Evolutionary conservation across 2,329 filamentous ascomycete species (phyloP).

Genomic region (Exophiala bonariae): DNA sequence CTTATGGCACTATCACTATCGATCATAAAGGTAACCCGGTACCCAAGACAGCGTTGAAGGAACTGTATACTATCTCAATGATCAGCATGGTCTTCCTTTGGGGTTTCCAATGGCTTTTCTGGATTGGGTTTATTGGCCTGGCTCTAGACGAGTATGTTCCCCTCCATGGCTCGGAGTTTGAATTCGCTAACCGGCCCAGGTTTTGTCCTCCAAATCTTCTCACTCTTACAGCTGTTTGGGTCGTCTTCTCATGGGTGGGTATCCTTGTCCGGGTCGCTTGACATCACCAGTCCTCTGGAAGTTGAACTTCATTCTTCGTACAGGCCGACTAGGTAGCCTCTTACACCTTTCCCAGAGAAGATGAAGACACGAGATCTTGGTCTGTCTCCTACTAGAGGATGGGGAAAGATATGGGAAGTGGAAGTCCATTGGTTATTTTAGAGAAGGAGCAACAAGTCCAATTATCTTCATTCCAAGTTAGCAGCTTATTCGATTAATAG

Average conservation of each 20-base stretch:
- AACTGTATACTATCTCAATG: slow-evolving; percentile 17
- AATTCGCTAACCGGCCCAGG: slow-evolving; percentile 26
- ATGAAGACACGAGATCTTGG: too few relatives aligned
- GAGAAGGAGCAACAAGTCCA: too few relatives aligned
- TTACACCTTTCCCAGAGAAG: too few relatives aligned
- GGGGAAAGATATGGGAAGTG: too few relatives aligned
- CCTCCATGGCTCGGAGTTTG: slow-evolving; percentile 2
- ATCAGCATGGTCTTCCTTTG: slow-evolving; percentile 28
- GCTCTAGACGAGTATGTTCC: slow-evolving; percentile 29
- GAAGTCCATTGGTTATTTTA: too few relatives aligned
- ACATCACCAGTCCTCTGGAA: too few relatives aligned
- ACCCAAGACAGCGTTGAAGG: slow-evolving; percentile 12
- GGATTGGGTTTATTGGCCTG: slow-evolving; percentile 32
- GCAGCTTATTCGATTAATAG: too few relatives aligned
- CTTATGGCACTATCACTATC: slow-evolving; percentile 6
- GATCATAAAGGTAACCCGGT: slow-evolving; percentile 4
- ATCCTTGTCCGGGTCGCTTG: slow-evolving; percentile 5
- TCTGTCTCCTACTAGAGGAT: too few relatives aligned
- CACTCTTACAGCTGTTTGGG: slow-evolving; percentile 29
- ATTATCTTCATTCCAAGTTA: too few relatives aligned
- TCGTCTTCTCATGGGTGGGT: slow-evolving; percentile 17
- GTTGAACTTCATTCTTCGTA: too few relatives aligned
- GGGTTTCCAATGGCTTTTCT: slow-evolving; percentile 34
- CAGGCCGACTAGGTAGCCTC: too few relatives aligned
- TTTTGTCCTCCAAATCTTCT: slow-evolving; percentile 32